These are phyloP conservation scores for Hypomontagnella monticulosa DNA, from an alignment of 495 filamentous ascomycete species.

Conservation along the genomic window DNA sequence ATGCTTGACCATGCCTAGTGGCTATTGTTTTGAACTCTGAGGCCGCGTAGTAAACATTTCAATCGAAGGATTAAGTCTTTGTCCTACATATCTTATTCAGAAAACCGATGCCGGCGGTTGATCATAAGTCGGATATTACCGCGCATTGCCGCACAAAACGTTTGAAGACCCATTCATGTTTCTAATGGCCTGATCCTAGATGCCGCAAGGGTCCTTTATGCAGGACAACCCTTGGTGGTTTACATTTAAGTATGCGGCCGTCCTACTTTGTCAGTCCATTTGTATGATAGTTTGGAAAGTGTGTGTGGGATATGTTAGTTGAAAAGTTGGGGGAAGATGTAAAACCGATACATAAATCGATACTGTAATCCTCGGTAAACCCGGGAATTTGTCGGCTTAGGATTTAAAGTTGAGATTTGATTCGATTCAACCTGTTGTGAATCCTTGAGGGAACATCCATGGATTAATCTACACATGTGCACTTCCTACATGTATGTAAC, in stretches of 20 bases:
- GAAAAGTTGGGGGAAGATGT: not conserved
- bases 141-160: slow-evolving; percentile 25
- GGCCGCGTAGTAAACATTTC: not conserved
- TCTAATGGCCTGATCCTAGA: slow-evolving; percentile 22
- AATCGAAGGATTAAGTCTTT: not conserved
- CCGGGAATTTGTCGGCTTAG: slow-evolving; percentile 23
- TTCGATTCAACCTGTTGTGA: too few relatives aligned
- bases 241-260: slow-evolving; percentile 1
- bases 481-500: slow-evolving; percentile 3
- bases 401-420: not conserved
- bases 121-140: not conserved
- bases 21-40: too few relatives aligned
- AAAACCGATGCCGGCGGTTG: slow-evolving; percentile 28
- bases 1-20: not conserved
- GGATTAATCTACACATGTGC: too few relatives aligned
- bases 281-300: not conserved
- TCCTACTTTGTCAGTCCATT: not conserved
- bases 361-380: slow-evolving; percentile 2
- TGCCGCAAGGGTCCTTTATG: slow-evolving; percentile 19
- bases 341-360: not conserved
- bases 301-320: not conserved
- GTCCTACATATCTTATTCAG: not conserved
- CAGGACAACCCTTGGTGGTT: slow-evolving; percentile 10
- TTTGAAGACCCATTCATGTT: slow-evolving; percentile 18
- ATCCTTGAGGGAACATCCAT: too few relatives aligned